These are phyloP conservation scores for Botrytis tulipae DNA, from an alignment of 2,329 filamentous ascomycete genomes.

Conservation along the genomic window DNA sequence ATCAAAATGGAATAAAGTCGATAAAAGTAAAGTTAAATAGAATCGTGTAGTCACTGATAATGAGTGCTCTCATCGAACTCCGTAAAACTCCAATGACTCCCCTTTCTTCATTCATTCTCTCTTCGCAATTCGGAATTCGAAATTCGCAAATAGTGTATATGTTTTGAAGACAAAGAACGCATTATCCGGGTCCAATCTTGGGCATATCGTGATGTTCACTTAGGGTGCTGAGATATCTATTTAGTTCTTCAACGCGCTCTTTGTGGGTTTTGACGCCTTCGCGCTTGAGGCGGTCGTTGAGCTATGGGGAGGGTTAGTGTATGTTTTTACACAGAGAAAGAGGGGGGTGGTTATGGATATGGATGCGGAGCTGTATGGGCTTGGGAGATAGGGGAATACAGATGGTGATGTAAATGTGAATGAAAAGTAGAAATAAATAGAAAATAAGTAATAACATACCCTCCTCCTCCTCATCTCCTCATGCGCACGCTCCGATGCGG, in stretches of 20 bases:
- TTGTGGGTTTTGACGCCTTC: conserved; percentile 96
- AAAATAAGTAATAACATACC: conserved; percentile 48
- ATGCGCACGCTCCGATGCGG: conserved; percentile 76
- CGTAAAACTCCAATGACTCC: neutral
- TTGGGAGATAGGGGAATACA: neutral
- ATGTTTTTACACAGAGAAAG: neutral
- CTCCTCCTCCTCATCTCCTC: conserved; percentile 80
- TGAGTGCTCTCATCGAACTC: neutral
- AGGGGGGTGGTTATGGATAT: no score
- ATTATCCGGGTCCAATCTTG: conserved; percentile 56
- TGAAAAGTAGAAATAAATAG: no score
- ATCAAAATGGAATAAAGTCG: neutral
- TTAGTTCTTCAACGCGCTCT: conserved; percentile 91
- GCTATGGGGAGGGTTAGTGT: conserved; percentile 45
- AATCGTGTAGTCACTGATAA: neutral
- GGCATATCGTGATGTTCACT: conserved; percentile 98
- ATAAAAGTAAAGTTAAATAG: neutral
- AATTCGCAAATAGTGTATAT: neutral
- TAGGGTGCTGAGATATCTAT: conserved; percentile 85
- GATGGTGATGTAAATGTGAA: neutral
- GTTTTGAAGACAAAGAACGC: neutral
- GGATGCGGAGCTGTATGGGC: neutral
- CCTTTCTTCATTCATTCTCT: neutral
- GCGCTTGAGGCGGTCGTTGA: conserved; percentile 72
- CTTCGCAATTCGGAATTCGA: neutral